These are phyloP conservation scores for Stenogyne calaminthoides DNA, from an alignment of 305 asterid species.

Conservation along the genomic window DNA sequence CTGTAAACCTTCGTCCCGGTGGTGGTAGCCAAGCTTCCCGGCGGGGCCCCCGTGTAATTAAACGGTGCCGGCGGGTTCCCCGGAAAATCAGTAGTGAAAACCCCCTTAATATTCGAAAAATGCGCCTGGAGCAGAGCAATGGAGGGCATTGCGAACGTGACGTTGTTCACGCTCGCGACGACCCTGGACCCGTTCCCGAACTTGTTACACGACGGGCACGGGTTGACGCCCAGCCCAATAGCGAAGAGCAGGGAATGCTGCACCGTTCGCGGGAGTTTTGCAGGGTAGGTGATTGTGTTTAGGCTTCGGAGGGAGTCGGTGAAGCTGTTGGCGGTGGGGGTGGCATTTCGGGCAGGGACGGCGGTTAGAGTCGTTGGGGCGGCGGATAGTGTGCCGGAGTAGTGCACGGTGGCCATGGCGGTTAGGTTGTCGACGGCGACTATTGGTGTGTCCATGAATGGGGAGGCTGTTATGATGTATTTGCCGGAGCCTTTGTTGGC, in stretches of 20 bases:
- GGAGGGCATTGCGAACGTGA: constrained; percentile 78
- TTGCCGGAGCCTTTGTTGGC: constrained; percentile 50
- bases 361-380: constrained; percentile 42
- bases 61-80: constrained; percentile 56
- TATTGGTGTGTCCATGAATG: constrained; percentile 68
- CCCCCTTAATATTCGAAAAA: constrained; percentile 59
- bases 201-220: constrained; percentile 58
- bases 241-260: constrained; percentile 68
- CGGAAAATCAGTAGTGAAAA: constrained; percentile 77
- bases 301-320: constrained; percentile 51
- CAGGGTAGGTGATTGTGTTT: constrained; percentile 55
- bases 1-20: constrained; percentile 64
- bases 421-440: constrained; percentile 68
- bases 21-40: constrained; percentile 40
- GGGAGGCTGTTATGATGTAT: constrained; percentile 67
- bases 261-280: constrained; percentile 58
- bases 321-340: constrained; percentile 64
- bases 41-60: constrained; percentile 60
- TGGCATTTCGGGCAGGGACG: constrained; percentile 68
- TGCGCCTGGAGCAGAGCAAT: constrained; percentile 74
- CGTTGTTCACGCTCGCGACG: constrained; percentile 65
- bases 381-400: constrained; percentile 50
- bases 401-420: constrained; percentile 71
- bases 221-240: constrained; percentile 61
- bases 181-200: constrained; percentile 65